Percentiles rank a stretch among this genome's conserved stretches.
Evolutionary conservation across 768 basidiomycete genomes (phyloP).

Genomic region (Mycena venus): DNA sequence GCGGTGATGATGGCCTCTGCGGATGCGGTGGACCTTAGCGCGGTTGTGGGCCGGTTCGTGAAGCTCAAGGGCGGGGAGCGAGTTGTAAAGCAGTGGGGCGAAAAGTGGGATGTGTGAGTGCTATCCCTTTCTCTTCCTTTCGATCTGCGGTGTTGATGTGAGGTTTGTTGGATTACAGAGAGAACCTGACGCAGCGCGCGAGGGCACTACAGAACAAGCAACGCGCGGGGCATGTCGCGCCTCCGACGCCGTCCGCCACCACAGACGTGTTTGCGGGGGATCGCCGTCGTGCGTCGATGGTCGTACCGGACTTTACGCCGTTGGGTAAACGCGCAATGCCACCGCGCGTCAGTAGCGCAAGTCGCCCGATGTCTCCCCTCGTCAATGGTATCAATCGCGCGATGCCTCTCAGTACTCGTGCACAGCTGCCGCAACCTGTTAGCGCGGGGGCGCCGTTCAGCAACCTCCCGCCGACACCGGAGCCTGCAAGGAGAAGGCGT

Average conservation of each 20-base stretch:
- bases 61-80: constrained; percentile 61
- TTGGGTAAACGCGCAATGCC: constrained; percentile 51
- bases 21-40: constrained; percentile 64
- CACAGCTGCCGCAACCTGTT: constrained; percentile 30
- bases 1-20: constrained; percentile 63
- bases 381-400: background rate
- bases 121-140: background rate
- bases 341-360: constrained; percentile 25
- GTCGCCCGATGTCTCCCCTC: constrained; percentile 34
- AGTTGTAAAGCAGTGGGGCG: constrained; percentile 54
- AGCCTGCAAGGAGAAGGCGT: constrained; percentile 24
- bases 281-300: constrained; percentile 44
- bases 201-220: constrained; percentile 73
- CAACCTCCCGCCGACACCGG: constrained; percentile 40
- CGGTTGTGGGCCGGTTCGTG: constrained; percentile 74
- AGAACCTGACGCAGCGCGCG: constrained; percentile 63
- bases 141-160: background rate
- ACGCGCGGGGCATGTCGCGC: constrained; percentile 66
- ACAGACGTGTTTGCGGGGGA: constrained; percentile 9
- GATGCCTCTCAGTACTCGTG: too few relatives aligned
- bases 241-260: constrained; percentile 51
- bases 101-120: constrained; percentile 70
- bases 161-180: constrained; percentile 49
- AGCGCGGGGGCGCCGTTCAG: constrained; percentile 42
- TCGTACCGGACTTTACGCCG: constrained; percentile 69